Base-by-base conservation (phyloP, 306 rosid species). In the Hippophae tibetana region DNA sequence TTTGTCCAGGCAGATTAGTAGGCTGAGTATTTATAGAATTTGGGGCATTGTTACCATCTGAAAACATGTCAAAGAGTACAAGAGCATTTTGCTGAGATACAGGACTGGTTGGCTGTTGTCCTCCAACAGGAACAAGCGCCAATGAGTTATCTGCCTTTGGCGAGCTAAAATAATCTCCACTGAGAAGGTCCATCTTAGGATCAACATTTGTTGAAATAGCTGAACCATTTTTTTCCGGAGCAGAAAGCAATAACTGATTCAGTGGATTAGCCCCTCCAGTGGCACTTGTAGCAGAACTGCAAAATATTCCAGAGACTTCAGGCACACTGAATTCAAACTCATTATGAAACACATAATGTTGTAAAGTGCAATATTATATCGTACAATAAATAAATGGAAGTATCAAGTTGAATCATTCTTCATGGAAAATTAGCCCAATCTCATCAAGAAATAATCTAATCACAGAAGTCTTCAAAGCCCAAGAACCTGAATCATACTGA, bases 51-150 rank as follows among this genome's bases (percentile, higher is more conserved):
- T 70, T 84, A 57, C 80, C 71, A 56, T 76, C 84, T 31, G 95
- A 77, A 65, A 84, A 79, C 94, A 84, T 77, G 75, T 89, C 99
- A 60, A 75, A 84, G 64, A 84, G 94, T 74, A 82, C 89, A 65
- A 93, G 86, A 60, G 97, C 90, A 64, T 84, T 93, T 64, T 84
- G 95, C 74, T 81, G 85, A 51, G 94, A 72, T 25, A 47, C 64
- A 52, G 84, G 78, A 74, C 82, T 71, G 51, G 68, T 72, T 27
- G 94, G 69, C 77, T 70, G 86, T 58, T 76, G 92, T 69, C 80
- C 87, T 56, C 82, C 86, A 6, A 93, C 60, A 69, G 95, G 90
- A 73, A 93, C 97, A 63, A 93, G 86, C 62, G 99, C 97, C 79
- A 89, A 70, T 44, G 99, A 84, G 61, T 53, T 69, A n/a, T 84